Percentiles rank a stretch among this genome's conserved stretches.
These are phyloP conservation scores for Myxozyma mucilagina DNA, from an alignment of 805 yeast genomes.

Conservation along the genomic window DNA sequence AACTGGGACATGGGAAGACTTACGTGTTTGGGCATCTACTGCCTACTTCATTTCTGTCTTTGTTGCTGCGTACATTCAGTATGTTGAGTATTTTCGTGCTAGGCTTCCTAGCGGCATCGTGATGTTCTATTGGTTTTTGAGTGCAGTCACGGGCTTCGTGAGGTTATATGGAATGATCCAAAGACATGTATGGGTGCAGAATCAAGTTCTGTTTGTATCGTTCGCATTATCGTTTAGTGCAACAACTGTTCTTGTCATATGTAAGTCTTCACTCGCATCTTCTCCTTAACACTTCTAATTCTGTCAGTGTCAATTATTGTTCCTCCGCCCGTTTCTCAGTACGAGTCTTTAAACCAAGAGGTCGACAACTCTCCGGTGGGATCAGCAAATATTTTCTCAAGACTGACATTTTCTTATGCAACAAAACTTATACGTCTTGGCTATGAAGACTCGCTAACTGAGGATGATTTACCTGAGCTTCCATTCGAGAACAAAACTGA, in stretches of 20 bases:
- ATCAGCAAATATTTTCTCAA: constrained; percentile 67
- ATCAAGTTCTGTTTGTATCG: neutral
- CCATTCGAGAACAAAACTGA: constrained; percentile 64
- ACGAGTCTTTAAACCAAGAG: constrained; percentile 41
- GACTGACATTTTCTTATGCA: constrained; percentile 88
- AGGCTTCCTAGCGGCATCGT: constrained; percentile 65
- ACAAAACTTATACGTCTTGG: constrained; percentile 77
- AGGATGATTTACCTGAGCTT: constrained; percentile 71
- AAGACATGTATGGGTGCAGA: constrained; percentile 5
- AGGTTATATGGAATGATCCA: constrained; percentile 25
- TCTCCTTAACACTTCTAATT: neutral
- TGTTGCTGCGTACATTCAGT: constrained; percentile 52
- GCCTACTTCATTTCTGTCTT: constrained; percentile 47
- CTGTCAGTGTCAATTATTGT: constrained; percentile 30
- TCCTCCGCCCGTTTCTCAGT: constrained; percentile 41
- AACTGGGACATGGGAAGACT: constrained; percentile 38
- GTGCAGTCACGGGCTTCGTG: constrained; percentile 37
- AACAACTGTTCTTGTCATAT: constrained; percentile 1
- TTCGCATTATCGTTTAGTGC: constrained; percentile 6
- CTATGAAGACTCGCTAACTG: constrained; percentile 53
- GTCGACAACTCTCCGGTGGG: constrained; percentile 43
- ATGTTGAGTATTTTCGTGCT: constrained; percentile 67
- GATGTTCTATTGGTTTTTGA: constrained; percentile 71
- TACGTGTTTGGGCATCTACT: constrained; percentile 42
- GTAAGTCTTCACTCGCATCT: constrained; percentile 1